Base-by-base conservation (phyloP, 495 filamentous ascomycete species). In the Acidiella bohemica region DNA sequence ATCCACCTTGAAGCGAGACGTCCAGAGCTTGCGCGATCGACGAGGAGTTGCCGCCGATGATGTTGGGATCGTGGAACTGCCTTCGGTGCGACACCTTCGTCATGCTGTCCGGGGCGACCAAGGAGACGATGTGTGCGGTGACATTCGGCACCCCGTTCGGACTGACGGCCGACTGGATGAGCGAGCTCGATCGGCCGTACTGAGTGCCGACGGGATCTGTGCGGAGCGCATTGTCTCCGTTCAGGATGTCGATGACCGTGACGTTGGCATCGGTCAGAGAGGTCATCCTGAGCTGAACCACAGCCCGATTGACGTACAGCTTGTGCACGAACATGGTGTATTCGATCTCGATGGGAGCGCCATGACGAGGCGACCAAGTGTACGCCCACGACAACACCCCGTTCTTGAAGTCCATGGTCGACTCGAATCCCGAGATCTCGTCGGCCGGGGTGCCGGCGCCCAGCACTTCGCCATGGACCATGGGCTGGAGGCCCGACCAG, bases 341-440 rank as follows among this genome's bases (percentile, higher is more conserved):
- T 11, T 55, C 64, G 31, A 83, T 61, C 13, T 69, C 54, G 42
- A 72, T 75, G 0, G 67, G 67, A 12, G 54, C 48, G 10, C 62
- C 61, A 22, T 27, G 29, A 5, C 49, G 44, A 2, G 80, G 81
- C 2, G 63, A 70, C 81, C 81, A 87, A 16, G 55, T 72, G 42
- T 81, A 80, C 1, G 59, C 60, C 71, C 81, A 85, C 2, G 63
- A 68, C 36, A 75, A 58, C 23, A 79, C 42, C 4, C 78, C 81
- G 17, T 68, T 62, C 40, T 72, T 70, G 49, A 78, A 73, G 43
- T 79, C 68, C 21, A 81, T 68, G 0, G 66, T 70, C 0, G 78
- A 76, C n/a, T 50, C 48, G 60, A 78, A 86, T 31, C 68, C 53
- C 11, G 65, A 70, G 34, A 87, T 67, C 12, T 71, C 71, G 1